phyloP scores from a whole-genome alignment of 2,329 filamentous ascomycete genomes.

The Calonectria crousiana region DNA sequence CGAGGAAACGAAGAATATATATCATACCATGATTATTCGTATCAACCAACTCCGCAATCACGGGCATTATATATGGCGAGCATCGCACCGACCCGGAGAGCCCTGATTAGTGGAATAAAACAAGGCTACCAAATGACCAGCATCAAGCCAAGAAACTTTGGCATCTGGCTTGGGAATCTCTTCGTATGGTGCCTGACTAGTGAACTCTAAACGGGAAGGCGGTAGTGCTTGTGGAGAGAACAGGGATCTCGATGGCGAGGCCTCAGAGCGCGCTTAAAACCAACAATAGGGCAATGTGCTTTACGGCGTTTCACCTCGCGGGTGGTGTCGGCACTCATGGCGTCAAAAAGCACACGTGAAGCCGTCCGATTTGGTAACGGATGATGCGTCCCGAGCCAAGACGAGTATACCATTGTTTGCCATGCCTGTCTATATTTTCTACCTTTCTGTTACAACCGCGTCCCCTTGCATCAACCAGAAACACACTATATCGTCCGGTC shows the following conservation, averaged over 20 bases:
- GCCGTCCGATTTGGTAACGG: neutral
- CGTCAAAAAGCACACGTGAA: neutral
- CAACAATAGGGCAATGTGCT: neutral
- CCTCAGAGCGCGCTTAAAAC: neutral
- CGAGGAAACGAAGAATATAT: neutral
- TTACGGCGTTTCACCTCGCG: neutral
- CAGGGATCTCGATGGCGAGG: neutral
- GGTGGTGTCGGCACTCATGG: neutral
- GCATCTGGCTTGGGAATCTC: neutral
- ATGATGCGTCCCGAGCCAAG: neutral
- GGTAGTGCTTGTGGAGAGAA: conserved; percentile 4
- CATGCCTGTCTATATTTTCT: neutral
- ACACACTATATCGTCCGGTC: neutral
- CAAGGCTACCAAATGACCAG: neutral
- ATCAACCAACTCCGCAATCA: neutral
- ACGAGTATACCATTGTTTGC: too few species aligned
- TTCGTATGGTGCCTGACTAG: conserved; percentile 7
- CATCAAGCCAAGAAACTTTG: neutral
- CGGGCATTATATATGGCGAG: neutral
- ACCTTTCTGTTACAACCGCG: neutral
- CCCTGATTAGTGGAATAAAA: conserved; percentile 8
- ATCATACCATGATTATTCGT: neutral
- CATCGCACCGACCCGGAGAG: neutral
- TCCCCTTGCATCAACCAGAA: neutral
- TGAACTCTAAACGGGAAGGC: conserved; percentile 9